Evolutionary conservation across 176 grass and related monocot genomes (phyloP), one percentile per base, ranked within the genome.

Genomic region (Oryza coarctata): DNA sequence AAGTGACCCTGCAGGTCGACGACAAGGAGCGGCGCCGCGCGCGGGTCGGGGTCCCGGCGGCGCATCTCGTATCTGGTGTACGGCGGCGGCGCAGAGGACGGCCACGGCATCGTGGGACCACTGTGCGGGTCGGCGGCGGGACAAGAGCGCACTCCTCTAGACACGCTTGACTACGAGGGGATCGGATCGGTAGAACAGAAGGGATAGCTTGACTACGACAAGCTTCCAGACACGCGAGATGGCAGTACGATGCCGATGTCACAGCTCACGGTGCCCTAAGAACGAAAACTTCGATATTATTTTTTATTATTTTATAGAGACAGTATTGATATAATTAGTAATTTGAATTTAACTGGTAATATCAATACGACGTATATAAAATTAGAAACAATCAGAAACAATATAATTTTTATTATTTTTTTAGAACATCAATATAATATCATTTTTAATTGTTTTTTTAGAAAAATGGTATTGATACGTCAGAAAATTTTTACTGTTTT

Each of bases 1-100:
- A 94, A 94, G 85, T 90, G 81, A 63, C 66, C 75, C 89, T 94
- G 93, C 81, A 90, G 75, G 84, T 92, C 87, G 78, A 94, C 83
- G 45, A 94, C 93, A 10, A 94, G 86, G 15, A 94, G 77, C 4
- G 82, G 81, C n/a, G 89, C 89, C 11, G 40, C 23, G 45, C 69
- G 22, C 0, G 90, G 89, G 74, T 88, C 68, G 22, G 90, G 93
- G 62, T 90, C 63, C 9, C 81, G 89, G 27, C 73, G 78, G 61
- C 87, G 87, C 8, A 76, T 89, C 89, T 92, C 92, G 87, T 94
- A 80, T 68, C 70, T 73, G 30, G 12, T 85, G 82, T 81, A 81
- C 39, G 30, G 39, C 49, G 78, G 20, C 39, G 30, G 38, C 30
- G 78, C 22, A 30, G 68, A 12, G 14, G n/a, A 7, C 12, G 72